Conservation (phyloP, 2,329 filamentous ascomycete species). For the Fusarium sarcochroum region DNA sequence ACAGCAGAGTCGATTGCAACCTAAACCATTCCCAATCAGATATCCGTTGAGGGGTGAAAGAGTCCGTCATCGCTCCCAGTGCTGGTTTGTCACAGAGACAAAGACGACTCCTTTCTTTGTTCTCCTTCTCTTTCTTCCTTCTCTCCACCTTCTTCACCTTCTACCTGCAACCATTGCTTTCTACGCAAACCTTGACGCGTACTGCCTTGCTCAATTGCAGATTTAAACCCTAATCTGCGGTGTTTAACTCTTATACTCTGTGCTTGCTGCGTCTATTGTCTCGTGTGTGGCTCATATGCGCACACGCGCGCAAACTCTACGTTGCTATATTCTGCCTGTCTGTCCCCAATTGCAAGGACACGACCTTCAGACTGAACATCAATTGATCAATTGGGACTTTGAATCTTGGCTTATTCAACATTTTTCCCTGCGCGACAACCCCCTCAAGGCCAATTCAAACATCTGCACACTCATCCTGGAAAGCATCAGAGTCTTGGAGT, state of each 20-base stretch:
- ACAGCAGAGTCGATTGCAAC: conserved; percentile 33
- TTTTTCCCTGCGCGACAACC: background rate
- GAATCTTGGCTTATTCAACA: conserved; percentile 8
- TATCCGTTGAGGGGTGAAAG: conserved; percentile 28
- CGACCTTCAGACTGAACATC: conserved; percentile 5
- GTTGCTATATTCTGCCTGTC: background rate
- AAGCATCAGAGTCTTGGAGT: conserved; percentile 20
- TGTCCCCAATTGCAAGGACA: background rate
- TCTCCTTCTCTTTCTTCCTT: conserved; percentile 9
- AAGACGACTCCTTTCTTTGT: conserved; percentile 21
- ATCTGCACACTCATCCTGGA: conserved; percentile 14
- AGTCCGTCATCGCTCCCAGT: conserved; percentile 22
- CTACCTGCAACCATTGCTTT: conserved; percentile 26
- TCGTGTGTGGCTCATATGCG: conserved; percentile 41
- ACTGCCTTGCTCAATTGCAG: conserved; percentile 13
- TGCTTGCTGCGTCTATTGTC: conserved; percentile 18
- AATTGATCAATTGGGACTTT: conserved; percentile 34
- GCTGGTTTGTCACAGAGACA: conserved; percentile 25
- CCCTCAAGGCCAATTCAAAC: conserved; percentile 10
- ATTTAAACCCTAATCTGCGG: conserved; percentile 15
- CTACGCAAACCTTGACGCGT: conserved; percentile 12
- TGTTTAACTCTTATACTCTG: conserved; percentile 8
- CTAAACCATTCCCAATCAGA: conserved; percentile 42
- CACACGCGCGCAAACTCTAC: conserved; percentile 45
- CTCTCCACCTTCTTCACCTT: conserved; percentile 4